These are phyloP conservation scores for Fusarium fujikuroi DNA, from an alignment of 2,329 filamentous ascomycete species.

Conservation along the genomic window DNA sequence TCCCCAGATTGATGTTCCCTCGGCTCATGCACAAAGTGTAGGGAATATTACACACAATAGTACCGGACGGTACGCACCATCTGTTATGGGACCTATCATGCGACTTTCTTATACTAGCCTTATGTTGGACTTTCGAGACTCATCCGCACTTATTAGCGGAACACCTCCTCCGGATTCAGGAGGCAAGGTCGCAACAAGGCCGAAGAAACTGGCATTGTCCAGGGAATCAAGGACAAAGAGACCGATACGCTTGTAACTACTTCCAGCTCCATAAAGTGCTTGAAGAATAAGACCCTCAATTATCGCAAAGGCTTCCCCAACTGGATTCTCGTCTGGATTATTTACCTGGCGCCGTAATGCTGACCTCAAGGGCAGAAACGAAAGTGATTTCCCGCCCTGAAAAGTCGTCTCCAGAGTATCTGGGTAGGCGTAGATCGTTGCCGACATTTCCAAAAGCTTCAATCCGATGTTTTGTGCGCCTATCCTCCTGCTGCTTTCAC, in stretches of 20 bases:
- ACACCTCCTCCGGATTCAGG: neutral
- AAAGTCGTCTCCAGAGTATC: neutral
- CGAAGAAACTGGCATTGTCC: neutral
- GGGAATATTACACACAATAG: neutral
- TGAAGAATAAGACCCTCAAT: neutral
- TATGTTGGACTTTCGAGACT: neutral
- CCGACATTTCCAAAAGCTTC: neutral
- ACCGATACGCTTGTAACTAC: neutral
- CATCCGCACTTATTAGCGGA: neutral
- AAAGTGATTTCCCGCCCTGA: neutral
- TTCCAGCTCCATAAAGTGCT: neutral
- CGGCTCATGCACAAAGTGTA: neutral
- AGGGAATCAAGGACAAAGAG: neutral
- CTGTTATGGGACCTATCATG: no score
- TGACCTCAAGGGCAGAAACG: neutral
- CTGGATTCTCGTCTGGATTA: no score
- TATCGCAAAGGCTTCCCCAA: neutral
- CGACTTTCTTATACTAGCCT: neutral
- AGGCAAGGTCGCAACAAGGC: neutral
- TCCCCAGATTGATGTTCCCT: neutral
- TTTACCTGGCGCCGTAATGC: neutral
- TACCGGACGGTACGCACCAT: no score
- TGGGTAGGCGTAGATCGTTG: neutral
- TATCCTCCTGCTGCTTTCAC: neutral
- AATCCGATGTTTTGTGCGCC: accelerated